These are phyloP conservation scores for Terana coerulea DNA, from an alignment of 768 basidiomycete species.

Conservation along the genomic window DNA sequence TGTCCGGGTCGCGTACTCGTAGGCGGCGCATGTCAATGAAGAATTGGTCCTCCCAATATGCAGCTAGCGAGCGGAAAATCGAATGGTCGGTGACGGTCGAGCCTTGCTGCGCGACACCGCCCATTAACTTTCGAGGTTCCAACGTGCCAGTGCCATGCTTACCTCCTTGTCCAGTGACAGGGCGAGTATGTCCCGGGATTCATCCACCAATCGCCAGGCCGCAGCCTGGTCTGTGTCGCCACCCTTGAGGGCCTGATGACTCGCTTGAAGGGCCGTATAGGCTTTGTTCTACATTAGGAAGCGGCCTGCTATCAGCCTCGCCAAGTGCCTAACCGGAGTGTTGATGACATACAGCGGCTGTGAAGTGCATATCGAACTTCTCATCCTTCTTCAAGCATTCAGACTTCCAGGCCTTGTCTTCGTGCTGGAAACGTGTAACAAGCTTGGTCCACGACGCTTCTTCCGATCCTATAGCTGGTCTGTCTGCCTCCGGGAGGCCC, in stretches of 20 bases:
- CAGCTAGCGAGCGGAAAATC: constrained; percentile 76
- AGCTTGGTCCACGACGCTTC: constrained; percentile 47
- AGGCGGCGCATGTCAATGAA: constrained; percentile 92
- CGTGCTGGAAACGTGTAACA: constrained; percentile 41
- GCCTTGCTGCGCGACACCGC: constrained; percentile 49
- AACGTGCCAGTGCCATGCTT: constrained; percentile 5
- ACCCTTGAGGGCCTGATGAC: constrained; percentile 39
- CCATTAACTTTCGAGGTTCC: background rate
- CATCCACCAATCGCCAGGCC: constrained; percentile 62
- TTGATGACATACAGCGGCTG: constrained; percentile 59
- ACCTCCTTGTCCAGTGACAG: constrained; percentile 74
- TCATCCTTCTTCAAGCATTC: constrained; percentile 77
- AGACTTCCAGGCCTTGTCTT: constrained; percentile 61
- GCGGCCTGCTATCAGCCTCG: background rate
- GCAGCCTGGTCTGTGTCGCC: constrained; percentile 38
- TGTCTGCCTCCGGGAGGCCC: constrained; percentile 51
- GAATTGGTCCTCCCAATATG: constrained; percentile 87
- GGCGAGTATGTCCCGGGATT: constrained; percentile 74
- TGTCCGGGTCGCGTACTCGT: constrained; percentile 83
- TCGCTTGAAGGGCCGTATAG: constrained; percentile 49
- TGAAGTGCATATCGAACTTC: constrained; percentile 89
- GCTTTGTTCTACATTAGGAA: constrained; percentile 39
- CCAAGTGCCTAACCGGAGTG: background rate
- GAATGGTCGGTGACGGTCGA: constrained; percentile 81
- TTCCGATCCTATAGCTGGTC: constrained; percentile 46